Evolutionary conservation across 2,329 filamentous ascomycete genomes (phyloP), one percentile per base, ranked within the genome.

Genomic region (Botryosphaeria agaves): DNA sequence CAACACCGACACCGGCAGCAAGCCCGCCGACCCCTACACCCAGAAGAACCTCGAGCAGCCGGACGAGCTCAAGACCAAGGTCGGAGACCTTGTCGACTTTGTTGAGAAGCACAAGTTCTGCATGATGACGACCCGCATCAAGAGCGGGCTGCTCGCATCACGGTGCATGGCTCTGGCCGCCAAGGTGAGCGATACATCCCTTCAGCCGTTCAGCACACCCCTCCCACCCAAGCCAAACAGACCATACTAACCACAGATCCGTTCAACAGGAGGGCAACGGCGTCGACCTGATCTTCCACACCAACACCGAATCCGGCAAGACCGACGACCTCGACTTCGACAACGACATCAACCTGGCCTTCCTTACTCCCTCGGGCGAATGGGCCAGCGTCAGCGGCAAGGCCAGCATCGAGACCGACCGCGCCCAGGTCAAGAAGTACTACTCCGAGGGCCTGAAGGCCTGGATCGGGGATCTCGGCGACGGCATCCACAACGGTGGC

Each of bases 231-330:
- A 12, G 7, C 9, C 5, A 15, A 7, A 26, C 25, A 21, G 14
- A 29, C 9, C 16, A 29, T 19, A 15, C 37, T 45, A 29, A 43
- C 34, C 19, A 4, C 29, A 19, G 5, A 9, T 23, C 12, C 7
- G 9, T 14, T 17, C 5, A 32, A 3, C 37, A 87, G 79, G 82
- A 91, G 56, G 63, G 66, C 37, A 76, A 75, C 39, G 78, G 79
- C 45, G 65, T 84, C 34, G 83, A 91, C 50, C 69, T 89, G 33
- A 68, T 92, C 52, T 92, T 92, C 67, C 77, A 89, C 62, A 84
- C 83, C 47, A 92, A 92, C 62, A 84, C 81, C 38, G 79, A 87
- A 51, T 84, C 80, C 7, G 73, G 81, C 57, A 92, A 93, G 65
- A 84, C 81, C 4, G 69, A 82, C 52, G 83, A 92, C 46, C 66